A percentile compares a stretch with the other conserved stretches of the same genome.
These are phyloP conservation scores for Chytriomyces confervae DNA, from an alignment of 192 early-diverging fungal genomes.

Conservation along the genomic window DNA sequence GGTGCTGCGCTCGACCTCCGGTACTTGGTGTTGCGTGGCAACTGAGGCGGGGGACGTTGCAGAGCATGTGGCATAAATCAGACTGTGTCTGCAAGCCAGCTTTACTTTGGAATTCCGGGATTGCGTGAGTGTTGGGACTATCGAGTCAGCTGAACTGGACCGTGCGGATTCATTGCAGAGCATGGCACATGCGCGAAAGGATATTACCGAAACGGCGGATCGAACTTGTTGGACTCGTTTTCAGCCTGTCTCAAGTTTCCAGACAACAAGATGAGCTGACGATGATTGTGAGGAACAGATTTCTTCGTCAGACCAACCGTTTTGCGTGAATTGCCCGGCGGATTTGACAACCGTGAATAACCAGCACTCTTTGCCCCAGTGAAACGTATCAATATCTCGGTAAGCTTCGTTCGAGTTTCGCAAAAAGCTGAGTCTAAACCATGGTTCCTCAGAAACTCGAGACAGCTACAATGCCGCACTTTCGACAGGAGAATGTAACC, in stretches of 20 bases:
- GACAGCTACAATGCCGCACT: background rate
- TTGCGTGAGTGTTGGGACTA: background rate
- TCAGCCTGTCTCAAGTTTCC: background rate
- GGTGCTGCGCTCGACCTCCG: too few species aligned
- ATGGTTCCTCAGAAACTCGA: background rate
- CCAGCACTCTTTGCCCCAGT: background rate
- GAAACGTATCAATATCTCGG: slow-evolving; percentile 13
- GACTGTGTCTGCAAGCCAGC: background rate
- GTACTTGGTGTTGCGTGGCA: too few species aligned
- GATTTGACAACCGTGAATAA: background rate
- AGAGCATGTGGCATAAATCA: slow-evolving; percentile 8
- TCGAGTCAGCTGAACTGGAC: background rate
- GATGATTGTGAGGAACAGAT: background rate
- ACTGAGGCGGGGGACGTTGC: slow-evolving; percentile 9
- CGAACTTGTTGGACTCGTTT: slow-evolving; percentile 2
- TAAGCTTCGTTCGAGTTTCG: background rate
- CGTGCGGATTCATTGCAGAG: background rate
- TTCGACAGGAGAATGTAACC: slow-evolving; percentile 1
- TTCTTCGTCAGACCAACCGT: slow-evolving; percentile 14
- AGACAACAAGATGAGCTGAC: background rate
- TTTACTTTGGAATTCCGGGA: slow-evolving; percentile 6
- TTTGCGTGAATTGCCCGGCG: slow-evolving; percentile 21
- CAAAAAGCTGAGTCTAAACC: background rate
- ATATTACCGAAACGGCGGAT: slow-evolving; percentile 14
- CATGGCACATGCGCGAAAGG: slow-evolving; percentile 17